Base-by-base conservation (phyloP, 2,329 filamentous ascomycete genomes). In the Aureobasidium sp. region DNA sequence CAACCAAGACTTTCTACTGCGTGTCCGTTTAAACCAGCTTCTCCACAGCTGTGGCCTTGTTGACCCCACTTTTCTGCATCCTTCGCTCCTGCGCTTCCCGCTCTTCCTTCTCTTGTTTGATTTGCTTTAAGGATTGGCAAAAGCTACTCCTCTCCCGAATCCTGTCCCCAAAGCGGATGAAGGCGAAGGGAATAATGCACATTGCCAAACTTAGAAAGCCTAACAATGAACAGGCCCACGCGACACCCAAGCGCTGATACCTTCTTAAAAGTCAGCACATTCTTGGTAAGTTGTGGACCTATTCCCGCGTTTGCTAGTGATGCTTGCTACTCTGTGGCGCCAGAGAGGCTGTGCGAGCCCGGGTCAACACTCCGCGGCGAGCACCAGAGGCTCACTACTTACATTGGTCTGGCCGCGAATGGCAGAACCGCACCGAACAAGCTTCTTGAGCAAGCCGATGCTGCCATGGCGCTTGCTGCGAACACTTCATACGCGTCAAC, bases 361-460 rank as follows among this genome's bases (percentile, higher is more conserved):
- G 36, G 36, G 36, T 29, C 24, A 20, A 20, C 4, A 43, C 37
- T 44, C 37, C 39, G 39, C 27, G 12, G 13, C 20, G 26, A 32
- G 51, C 5, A 13, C 7, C 20, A 55, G 36, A 39, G 34, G 29
- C 20, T 20, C n/a, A 41, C 10, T 20, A 59, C 55, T 47, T 59
- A 93, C 86, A 92, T 76, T 0, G 78, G 77, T 52, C 69, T 70
- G 32, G 77, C 75, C 0, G 77, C 78, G 66, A 80, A 80, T 9
- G 78, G 78, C 26, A 80, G 59, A 2, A 77, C 71, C 0, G 90
- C 90, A 64, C 88, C 92, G 77, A 95, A 94, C 24, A 82, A 79
- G 66, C 87, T 91, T 59, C 92, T 83, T 63, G 88, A 83, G 72
- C 94, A 90, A 51, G 87, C 88, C 70, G 96, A 94, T 48, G 91